These are phyloP conservation scores for Scopulariopsis brevicaulis DNA, from an alignment of 2,329 filamentous ascomycete genomes.

Conservation along the genomic window DNA sequence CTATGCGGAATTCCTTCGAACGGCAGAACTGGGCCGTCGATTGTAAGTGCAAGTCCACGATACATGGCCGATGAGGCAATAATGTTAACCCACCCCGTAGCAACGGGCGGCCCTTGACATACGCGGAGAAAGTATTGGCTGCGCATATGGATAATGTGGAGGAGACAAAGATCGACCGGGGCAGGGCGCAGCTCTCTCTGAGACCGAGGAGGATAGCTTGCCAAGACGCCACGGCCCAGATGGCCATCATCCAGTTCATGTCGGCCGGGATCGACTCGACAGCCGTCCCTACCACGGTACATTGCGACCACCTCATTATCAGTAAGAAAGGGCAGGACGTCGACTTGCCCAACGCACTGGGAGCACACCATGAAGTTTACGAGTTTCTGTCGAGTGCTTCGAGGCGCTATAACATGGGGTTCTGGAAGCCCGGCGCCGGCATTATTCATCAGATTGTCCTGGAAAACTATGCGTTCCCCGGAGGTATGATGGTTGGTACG, in stretches of 20 bases:
- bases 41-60: background rate
- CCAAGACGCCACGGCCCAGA: constrained; percentile 98
- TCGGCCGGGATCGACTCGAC: constrained; percentile 93
- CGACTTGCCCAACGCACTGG: constrained; percentile 82
- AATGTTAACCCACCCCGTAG: background rate
- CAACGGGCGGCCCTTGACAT: constrained; percentile 77
- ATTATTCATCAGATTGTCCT: constrained; percentile 99
- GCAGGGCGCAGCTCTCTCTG: constrained; percentile 90
- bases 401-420: constrained; percentile 99
- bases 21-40: background rate
- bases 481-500: constrained; percentile 93
- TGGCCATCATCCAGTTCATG: constrained; percentile 99
- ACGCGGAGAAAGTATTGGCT: constrained; percentile 97
- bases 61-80: background rate
- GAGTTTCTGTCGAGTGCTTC: constrained; percentile 90
- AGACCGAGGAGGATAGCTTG: constrained; percentile 95
- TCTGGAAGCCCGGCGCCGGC: constrained; percentile 97
- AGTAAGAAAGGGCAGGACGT: constrained; percentile 86
- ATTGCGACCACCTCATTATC: constrained; percentile 99
- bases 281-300: constrained; percentile 87
- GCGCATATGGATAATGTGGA: constrained; percentile 97
- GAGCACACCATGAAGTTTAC: constrained; percentile 99
- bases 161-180: constrained; percentile 91
- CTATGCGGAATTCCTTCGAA: background rate
- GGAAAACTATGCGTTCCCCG: constrained; percentile 98